These are phyloP conservation scores for Pleoardoris graminearum DNA, from an alignment of 2,329 filamentous ascomycete species.

Conservation along the genomic window DNA sequence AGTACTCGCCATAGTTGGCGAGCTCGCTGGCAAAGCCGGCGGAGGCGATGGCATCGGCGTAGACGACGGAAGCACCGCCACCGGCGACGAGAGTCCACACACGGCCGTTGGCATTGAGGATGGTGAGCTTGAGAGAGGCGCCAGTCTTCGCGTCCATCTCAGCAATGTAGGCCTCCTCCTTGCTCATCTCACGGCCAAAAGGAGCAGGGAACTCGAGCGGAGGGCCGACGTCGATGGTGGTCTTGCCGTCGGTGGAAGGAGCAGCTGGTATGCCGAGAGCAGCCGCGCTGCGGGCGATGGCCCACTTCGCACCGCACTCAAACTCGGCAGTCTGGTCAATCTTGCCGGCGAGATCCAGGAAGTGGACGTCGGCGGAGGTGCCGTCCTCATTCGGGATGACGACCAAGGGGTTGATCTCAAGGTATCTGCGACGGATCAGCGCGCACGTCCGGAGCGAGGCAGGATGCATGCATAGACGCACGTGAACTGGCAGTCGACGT, in stretches of 20 bases:
- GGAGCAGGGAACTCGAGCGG: constrained; percentile 99
- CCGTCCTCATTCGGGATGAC: constrained; percentile 92
- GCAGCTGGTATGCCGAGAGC: constrained; percentile 80
- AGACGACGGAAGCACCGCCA: constrained; percentile 99
- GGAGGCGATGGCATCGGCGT: constrained; percentile 97
- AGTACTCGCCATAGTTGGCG: constrained; percentile 99
- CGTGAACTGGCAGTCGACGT: constrained; percentile 99
- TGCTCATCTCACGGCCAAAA: constrained; percentile 96
- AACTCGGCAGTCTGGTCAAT: constrained; percentile 99
- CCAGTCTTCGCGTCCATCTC: constrained; percentile 99
- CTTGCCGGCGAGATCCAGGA: constrained; percentile 98
- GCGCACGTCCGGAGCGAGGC: neutral
- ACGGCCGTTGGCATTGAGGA: constrained; percentile 87
- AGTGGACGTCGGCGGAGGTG: constrained; percentile 93
- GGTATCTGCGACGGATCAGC: constrained; percentile 61
- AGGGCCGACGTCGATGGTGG: constrained; percentile 93
- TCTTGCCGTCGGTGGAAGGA: constrained; percentile 68
- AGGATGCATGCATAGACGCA: constrained; percentile 26
- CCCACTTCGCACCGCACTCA: constrained; percentile 99
- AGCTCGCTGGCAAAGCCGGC: constrained; percentile 93
- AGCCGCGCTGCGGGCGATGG: constrained; percentile 86
- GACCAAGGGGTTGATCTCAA: constrained; percentile 99
- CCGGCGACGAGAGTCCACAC: constrained; percentile 98
- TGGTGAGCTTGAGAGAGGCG: constrained; percentile 96
- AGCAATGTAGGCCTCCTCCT: constrained; percentile 98